phyloP scores from a whole-genome alignment of 768 basidiomycete genomes.

The Suillus brevipes region DNA sequence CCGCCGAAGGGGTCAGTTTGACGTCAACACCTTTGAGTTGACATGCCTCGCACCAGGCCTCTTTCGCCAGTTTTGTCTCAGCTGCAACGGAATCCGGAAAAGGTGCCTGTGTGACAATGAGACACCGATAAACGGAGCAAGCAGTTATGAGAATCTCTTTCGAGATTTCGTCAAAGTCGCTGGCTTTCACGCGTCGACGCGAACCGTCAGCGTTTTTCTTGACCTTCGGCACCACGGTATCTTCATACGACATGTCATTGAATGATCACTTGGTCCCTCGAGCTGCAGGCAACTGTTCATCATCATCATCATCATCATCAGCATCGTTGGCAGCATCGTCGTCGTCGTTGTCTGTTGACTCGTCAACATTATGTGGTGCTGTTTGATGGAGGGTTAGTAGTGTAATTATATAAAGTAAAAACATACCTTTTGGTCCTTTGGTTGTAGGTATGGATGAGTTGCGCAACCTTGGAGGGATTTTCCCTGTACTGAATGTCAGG shows the following conservation, averaged over 20 bases:
- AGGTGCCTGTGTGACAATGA: constrained; percentile 18
- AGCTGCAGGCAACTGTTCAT: neutral
- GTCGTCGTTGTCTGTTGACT: neutral
- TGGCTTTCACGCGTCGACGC: constrained; percentile 8
- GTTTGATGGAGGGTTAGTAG: neutral
- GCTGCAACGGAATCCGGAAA: constrained; percentile 20
- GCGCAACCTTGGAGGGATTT: neutral
- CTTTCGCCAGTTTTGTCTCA: constrained; percentile 8
- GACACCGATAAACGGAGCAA: constrained; percentile 15
- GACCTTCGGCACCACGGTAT: neutral
- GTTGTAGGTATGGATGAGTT: neutral
- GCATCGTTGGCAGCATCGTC: too few relatives aligned
- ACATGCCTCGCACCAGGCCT: constrained; percentile 4
- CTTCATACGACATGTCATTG: neutral
- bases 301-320: too few relatives aligned
- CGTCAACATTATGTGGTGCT: neutral
- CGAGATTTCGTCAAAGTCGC: constrained; percentile 18
- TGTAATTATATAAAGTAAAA: neutral
- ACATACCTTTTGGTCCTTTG: neutral
- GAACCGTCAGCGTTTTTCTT: neutral
- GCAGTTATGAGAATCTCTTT: constrained; percentile 24
- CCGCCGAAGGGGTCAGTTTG: neutral
- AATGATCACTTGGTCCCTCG: neutral
- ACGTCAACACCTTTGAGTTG: constrained; percentile 4
- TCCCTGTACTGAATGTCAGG: neutral